Evolutionary conservation across 305 asterid genomes (phyloP).

Genomic region (Lippia alba): DNA sequence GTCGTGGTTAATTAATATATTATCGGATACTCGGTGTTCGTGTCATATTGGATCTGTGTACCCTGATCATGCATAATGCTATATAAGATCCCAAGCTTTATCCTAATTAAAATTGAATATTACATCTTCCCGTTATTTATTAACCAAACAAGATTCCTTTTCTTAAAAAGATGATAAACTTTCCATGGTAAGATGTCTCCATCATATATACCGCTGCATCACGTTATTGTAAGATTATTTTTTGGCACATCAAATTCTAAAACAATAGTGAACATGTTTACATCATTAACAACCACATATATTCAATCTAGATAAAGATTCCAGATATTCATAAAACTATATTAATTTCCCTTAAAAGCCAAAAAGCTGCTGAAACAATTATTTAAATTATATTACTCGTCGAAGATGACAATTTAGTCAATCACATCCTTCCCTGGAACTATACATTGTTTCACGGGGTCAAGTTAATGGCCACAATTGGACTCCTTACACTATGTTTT

Average conservation of each 20-base stretch:
- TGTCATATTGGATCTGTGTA: too few relatives aligned
- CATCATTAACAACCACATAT: conserved; percentile 24
- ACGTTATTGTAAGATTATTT: background rate
- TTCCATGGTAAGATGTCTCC: conserved; percentile 36
- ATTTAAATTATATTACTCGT: conserved; percentile 7
- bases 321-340: background rate
- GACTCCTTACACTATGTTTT: conserved; percentile 62
- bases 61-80: too few relatives aligned
- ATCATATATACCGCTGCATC: conserved; percentile 22
- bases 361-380: conserved; percentile 1
- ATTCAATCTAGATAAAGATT: too few relatives aligned
- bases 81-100: too few relatives aligned
- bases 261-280: conserved; percentile 3
- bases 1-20: too few relatives aligned
- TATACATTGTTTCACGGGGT: conserved; percentile 8
- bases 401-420: conserved; percentile 18
- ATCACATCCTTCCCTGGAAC: conserved; percentile 12
- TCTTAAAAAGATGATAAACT: conserved; percentile 9
- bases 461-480: conserved; percentile 60
- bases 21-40: too few relatives aligned
- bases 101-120: too few relatives aligned
- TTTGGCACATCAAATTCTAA: conserved; percentile 11
- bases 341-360: background rate
- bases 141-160: conserved; percentile 31
- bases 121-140: background rate